Base-by-base conservation (phyloP, 208 protist genomes). In the Wallacemonas rigidus region DNA sequence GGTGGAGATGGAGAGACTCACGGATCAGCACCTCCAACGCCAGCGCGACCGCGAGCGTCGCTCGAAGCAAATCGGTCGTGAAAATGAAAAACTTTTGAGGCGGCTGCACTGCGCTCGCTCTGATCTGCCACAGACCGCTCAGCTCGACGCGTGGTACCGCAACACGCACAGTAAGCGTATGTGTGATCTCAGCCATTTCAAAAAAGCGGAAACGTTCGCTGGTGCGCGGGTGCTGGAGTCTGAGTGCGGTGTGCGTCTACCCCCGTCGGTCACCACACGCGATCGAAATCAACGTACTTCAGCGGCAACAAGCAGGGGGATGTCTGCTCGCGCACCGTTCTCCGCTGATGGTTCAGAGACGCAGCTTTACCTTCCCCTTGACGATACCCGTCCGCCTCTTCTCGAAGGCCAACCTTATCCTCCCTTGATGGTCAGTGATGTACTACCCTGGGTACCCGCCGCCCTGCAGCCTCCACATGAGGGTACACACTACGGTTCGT, bases 71-170 rank as follows among this genome's bases (percentile, higher is more conserved):
- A 55, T 79, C 12, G 65, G 36, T 2, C 53, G 50, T 40, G 77
- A 83, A 39, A 92, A 92, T 57, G 50, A 68, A 26, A 56, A 47
- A 35, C 15, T 92, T 38, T 70, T 89, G 7, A 17, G 57, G 15
- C 79, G 87, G 62, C 76, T 92, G 11, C 43, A 88, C 12, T 50
- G 67, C 8, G 79, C 76, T 0, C 43, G 71, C 8, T 79, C 83
- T 6, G 48, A 53, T 35, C 71, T 88, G 60, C 56, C 53, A 5
- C 47, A 79, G 2, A 72, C 84, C 1, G 82, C 85, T 63, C 51
- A 80, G 51, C 75, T 92, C 35, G 64, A 69, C 43, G 45, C 56
- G 17, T 92, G 87, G 87, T 82, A 92, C 69, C 38, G 72, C 63
- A 54, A 47, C 11, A 82, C 81, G 3, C 84, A 92, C 76, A 76